A percentile compares a stretch with the other conserved stretches of the same genome.
These are phyloP conservation scores for Neocatenulostroma microsporum DNA, from an alignment of 2,329 filamentous ascomycete genomes.

Conservation along the genomic window DNA sequence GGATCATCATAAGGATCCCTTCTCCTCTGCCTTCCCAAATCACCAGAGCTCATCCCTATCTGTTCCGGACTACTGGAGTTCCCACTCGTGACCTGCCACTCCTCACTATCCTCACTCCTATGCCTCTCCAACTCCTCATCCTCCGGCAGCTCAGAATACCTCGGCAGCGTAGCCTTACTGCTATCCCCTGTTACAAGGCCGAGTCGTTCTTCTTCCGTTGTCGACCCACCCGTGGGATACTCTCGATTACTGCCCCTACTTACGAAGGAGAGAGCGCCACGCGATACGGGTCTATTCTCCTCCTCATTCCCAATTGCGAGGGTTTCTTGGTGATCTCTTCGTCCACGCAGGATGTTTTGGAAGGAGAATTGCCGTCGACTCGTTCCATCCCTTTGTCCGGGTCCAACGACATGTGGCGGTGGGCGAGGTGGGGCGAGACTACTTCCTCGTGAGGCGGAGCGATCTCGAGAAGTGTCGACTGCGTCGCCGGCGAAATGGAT, in stretches of 20 bases:
- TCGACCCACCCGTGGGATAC: slow-evolving; percentile 15
- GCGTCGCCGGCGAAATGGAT: slow-evolving; percentile 17
- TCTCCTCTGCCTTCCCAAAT: slow-evolving; percentile 17
- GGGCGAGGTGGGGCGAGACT: slow-evolving; percentile 47
- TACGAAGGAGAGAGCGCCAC: slow-evolving; percentile 29
- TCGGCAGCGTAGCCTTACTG: slow-evolving; percentile 9
- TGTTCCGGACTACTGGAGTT: slow-evolving; percentile 22
- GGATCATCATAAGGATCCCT: slow-evolving; percentile 12
- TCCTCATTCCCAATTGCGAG: slow-evolving; percentile 20
- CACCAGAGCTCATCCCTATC: slow-evolving; percentile 15
- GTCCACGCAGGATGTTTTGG: slow-evolving; percentile 71
- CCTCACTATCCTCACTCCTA: slow-evolving; percentile 20
- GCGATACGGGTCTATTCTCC: slow-evolving; percentile 25
- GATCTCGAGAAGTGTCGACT: slow-evolving; percentile 31
- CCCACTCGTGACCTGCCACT: slow-evolving; percentile 27
- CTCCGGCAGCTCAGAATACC: slow-evolving; percentile 12
- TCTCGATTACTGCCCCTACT: slow-evolving; percentile 17
- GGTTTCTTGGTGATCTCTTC: slow-evolving; percentile 23
- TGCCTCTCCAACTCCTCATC: slow-evolving; percentile 12
- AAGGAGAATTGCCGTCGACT: slow-evolving; percentile 88
- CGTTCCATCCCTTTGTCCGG: slow-evolving; percentile 25
- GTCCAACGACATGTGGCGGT: slow-evolving; percentile 49
- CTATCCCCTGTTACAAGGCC: slow-evolving; percentile 31
- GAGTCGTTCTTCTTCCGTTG: slow-evolving; percentile 32
- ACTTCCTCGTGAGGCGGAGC: slow-evolving; percentile 35